A percentile compares a stretch with the other conserved stretches of the same genome.
phyloP scores from a whole-genome alignment of 2,329 filamentous ascomycete species.

The Neonectria punicea region DNA sequence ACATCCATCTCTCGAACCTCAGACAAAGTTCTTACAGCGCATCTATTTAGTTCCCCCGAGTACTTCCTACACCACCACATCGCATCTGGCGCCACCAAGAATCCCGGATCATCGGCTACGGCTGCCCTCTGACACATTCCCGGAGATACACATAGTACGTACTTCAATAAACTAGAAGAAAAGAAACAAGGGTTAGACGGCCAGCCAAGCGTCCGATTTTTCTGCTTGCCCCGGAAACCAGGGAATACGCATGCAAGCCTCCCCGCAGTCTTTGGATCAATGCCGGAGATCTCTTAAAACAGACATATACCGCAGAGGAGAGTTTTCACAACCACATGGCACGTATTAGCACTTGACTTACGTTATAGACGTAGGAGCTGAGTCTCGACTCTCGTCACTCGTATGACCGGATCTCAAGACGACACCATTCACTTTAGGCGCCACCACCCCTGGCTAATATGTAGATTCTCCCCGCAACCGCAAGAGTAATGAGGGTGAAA shows the following conservation, averaged over 20 bases:
- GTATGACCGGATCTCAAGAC: background rate
- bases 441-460: background rate
- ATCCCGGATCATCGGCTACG: background rate
- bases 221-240: background rate
- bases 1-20: background rate
- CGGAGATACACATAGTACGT: too few species aligned
- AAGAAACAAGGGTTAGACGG: background rate
- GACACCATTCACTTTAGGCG: conserved; percentile 2
- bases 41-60: too few species aligned
- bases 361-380: background rate
- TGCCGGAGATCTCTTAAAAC: background rate
- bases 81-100: background rate
- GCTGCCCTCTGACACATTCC: background rate
- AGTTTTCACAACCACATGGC: background rate
- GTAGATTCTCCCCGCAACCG: background rate
- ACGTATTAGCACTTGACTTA: background rate
- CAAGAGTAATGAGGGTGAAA: background rate
- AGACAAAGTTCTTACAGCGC: background rate
- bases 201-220: background rate
- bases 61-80: background rate
- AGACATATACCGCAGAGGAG: background rate
- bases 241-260: background rate
- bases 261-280: background rate
- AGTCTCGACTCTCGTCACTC: background rate
- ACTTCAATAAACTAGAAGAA: background rate